Evolutionary conservation across 352 stramenopile species (phyloP), one percentile per base, ranked within the genome.

Genomic region (Salisapilia sapeloensis): DNA sequence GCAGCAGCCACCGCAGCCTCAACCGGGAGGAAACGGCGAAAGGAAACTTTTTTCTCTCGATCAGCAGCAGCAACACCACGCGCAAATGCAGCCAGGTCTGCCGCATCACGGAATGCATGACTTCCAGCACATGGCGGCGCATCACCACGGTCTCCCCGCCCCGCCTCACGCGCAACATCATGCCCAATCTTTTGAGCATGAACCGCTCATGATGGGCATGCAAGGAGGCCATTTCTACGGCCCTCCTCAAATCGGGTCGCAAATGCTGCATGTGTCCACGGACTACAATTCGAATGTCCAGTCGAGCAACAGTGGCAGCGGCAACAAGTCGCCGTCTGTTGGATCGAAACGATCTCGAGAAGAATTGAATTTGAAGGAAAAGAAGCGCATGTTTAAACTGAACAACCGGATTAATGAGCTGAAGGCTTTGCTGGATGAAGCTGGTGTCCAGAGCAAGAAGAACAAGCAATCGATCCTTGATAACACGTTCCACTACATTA

Each of bases 331-430:
- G n/a, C n/a, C n/a, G n/a, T n/a, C n/a, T n/a, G n/a, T n/a, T n/a
- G n/a, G n/a, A n/a, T n/a, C 40, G 28, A 63, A 63, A 39, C 69
- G 70, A 24, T 82, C 61, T 3, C 61, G 72, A 8, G 66, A 89
- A 35, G 72, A 85, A 35, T 51, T 89, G 2, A 89, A 89, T 35
- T 20, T 79, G 7, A 85, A 85, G 51, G 72, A 89, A 48, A 89
- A 89, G 55, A 83, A 84, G 57, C 69, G 72, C 46, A 85, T 89
- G 72, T 85, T 83, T 40, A 89, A 89, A 61, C 60, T 89, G 3
- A 89, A 89, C 34, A 70, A 89, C 38, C 70, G 66, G 27, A 89
- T 89, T 47, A 79, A 59, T 22, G 58, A 80, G 38, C 53, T 86
- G 7, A 85, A 82, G 43, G 46, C 58, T 4, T 38, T 76, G 47